Base-by-base conservation (phyloP, 1,139 yeast genomes). In the Candida sp. region DNA sequence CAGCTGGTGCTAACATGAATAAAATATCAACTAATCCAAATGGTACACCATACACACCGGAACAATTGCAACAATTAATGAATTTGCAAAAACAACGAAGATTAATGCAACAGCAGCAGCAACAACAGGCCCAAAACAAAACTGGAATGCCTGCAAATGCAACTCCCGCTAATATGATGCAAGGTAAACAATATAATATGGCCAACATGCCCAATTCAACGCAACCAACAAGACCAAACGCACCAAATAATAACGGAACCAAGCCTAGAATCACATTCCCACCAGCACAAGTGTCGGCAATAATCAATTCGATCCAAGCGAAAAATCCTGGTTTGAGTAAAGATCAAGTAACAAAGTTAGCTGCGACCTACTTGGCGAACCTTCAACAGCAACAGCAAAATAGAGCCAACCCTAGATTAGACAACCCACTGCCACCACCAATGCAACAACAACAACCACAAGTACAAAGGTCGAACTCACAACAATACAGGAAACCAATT, bases 261-360 rank as follows among this genome's bases (percentile, higher is more conserved):
- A 66, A 70, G 43, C 67, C 73, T 6, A 58, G 75, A 19, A 66
- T 76, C 35, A 76, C 70, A 51, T 68, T 79, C 59, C 76, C 84
- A 1, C 75, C 82, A 21, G 80, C 83, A 1, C 91, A 84, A 55
- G 84, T 85, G 3, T 77, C 87, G 5, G 85, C 87, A 2, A 75
- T 86, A 41, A 80, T 86, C 46, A 81, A 77, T 49, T 84, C 85
- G 43, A 82, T 85, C 44, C 87, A 83, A 52, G 70, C 77, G 19
- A 85, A 84, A 55, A 79, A 86, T 55, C 95, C 95, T 1, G 76
- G 75, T 25, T 67, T 84, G 56, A 71, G 84, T 3, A 82, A 83
- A 48, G 87, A 82, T 45, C 89, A 85, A 53, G 90, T 84, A 2
- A 82, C 88, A 0, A 80, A 82, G 52, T 66, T 83, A 48, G 91